Evolutionary conservation across 192 early-diverging fungal genomes (phyloP).

Genomic region (Ambispora gerdemannii): DNA sequence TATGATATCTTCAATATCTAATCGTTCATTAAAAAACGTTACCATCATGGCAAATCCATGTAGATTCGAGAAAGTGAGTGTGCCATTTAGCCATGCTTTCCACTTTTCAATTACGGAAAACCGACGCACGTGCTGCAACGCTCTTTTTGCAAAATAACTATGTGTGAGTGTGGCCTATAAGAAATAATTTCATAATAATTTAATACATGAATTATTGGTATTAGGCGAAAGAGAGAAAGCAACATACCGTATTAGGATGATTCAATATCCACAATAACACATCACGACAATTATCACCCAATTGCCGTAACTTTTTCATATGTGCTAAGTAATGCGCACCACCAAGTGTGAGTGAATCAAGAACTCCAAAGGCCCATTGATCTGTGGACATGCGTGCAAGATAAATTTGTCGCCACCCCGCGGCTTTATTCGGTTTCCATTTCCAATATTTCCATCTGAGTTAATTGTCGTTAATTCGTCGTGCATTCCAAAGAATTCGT

Average conservation of each 20-base stretch:
- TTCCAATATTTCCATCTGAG: constrained; percentile 32
- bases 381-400: constrained; percentile 14
- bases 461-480: too few relatives aligned
- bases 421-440: constrained; percentile 20
- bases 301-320: constrained; percentile 25
- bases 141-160: constrained; percentile 28
- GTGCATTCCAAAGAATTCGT: too few relatives aligned
- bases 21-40: constrained; percentile 21
- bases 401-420: constrained; percentile 27
- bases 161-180: constrained; percentile 24
- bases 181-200: neutral
- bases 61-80: neutral
- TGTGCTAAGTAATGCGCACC: constrained; percentile 17
- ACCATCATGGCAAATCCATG: constrained; percentile 26
- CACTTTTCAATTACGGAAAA: constrained; percentile 11
- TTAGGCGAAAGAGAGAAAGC: neutral
- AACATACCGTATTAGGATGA: constrained; percentile 25
- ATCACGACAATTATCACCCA: constrained; percentile 26
- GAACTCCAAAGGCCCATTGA: constrained; percentile 23
- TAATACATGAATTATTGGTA: too few relatives aligned
- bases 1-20: constrained; percentile 8
- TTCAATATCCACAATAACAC: constrained; percentile 27
- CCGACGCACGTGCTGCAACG: constrained; percentile 18
- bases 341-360: constrained; percentile 12
- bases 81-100: constrained; percentile 26